phyloP scores from a whole-genome alignment of 257 asterid genomes.

The Ballota nigra region DNA sequence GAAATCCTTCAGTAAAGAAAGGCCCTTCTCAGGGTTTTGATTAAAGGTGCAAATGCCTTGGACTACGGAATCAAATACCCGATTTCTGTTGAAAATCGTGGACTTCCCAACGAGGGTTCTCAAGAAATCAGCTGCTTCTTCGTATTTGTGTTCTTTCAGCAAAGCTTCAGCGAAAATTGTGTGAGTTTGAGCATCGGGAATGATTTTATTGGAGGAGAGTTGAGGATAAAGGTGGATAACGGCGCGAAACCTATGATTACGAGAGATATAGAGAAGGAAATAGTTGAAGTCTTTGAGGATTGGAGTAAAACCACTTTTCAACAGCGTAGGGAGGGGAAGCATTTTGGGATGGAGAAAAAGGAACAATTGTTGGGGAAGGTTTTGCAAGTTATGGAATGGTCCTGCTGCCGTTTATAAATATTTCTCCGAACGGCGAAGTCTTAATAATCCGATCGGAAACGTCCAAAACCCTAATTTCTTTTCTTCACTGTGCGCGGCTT shows the following conservation, averaged over 20 bases:
- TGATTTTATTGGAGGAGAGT: constrained; percentile 47
- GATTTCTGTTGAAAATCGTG: constrained; percentile 31
- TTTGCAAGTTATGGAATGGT: neutral
- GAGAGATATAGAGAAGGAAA: constrained; percentile 49
- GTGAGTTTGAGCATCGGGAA: constrained; percentile 38
- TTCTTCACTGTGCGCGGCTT: no score
- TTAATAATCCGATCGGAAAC: no score
- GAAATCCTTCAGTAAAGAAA: constrained; percentile 40
- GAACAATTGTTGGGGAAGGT: neutral
- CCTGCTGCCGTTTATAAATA: no score
- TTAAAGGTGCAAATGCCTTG: constrained; percentile 48
- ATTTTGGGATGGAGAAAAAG: constrained; percentile 20
- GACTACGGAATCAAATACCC: constrained; percentile 50
- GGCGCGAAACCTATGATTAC: constrained; percentile 42
- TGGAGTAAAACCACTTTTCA: constrained; percentile 62
- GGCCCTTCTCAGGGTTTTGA: constrained; percentile 59
- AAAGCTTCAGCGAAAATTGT: constrained; percentile 48
- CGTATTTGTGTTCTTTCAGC: constrained; percentile 42
- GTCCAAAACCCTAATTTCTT: no score
- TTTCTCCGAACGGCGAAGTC: no score
- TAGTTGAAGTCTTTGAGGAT: constrained; percentile 55
- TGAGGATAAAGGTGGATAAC: constrained; percentile 48
- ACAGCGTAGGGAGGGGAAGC: constrained; percentile 42
- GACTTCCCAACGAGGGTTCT: constrained; percentile 31
- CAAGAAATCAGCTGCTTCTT: constrained; percentile 54